Conservation (phyloP, 106 monocot genomes). For the Dioscorea zingiberensis region DNA sequence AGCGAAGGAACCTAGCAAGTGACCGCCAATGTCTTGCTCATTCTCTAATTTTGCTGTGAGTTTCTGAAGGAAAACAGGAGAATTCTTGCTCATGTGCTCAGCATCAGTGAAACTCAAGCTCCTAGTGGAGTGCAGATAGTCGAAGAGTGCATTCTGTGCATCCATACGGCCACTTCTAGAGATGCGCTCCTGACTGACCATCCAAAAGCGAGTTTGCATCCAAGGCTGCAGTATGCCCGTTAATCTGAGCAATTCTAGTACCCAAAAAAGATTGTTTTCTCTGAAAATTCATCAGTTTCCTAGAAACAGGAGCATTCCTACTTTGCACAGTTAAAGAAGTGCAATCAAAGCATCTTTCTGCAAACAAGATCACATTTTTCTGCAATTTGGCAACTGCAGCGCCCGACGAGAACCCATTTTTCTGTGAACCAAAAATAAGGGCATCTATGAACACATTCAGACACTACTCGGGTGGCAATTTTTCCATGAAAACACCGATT, state of each 20-base stretch:
- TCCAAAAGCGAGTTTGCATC: conserved; percentile 2
- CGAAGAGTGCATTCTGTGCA: conserved; percentile 67
- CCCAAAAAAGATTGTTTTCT: neutral
- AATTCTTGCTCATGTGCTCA: conserved; percentile 77
- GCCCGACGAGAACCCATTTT: neutral
- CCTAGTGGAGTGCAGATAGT: conserved; percentile 65
- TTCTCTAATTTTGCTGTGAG: conserved; percentile 42
- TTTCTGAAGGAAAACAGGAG: conserved; percentile 46
- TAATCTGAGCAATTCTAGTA: neutral
- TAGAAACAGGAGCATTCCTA: neutral
- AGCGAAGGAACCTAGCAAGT: conserved; percentile 47
- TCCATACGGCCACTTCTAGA: conserved; percentile 18
- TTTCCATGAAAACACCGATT: neutral
- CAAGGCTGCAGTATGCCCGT: neutral
- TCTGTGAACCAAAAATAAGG: neutral
- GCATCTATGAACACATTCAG: neutral
- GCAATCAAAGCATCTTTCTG: conserved; percentile 1
- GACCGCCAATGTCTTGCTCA: conserved; percentile 28
- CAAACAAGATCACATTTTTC: neutral
- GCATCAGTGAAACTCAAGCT: conserved; percentile 55
- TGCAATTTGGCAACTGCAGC: neutral
- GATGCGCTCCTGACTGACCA: conserved; percentile 10
- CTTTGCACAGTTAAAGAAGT: neutral
- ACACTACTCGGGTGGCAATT: neutral
- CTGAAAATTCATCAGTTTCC: neutral